Percentiles rank a stretch among this genome's conserved stretches.
These are phyloP conservation scores for Aureobasidium melanogenum DNA, from an alignment of 2,329 filamentous ascomycete genomes.

Conservation along the genomic window DNA sequence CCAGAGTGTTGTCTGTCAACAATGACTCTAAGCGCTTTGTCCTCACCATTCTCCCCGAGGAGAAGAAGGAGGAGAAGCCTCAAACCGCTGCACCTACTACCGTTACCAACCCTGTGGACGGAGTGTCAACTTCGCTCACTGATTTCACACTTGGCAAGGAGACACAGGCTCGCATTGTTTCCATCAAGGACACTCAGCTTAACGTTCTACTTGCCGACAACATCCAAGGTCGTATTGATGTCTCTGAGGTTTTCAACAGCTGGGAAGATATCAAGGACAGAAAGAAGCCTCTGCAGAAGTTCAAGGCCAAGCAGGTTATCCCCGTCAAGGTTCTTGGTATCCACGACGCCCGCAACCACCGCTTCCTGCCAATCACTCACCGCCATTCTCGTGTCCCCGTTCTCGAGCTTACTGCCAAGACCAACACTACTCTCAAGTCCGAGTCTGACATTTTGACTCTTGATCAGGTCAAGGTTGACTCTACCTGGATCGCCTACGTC, in stretches of 20 bases:
- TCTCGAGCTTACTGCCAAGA: conserved; percentile 79
- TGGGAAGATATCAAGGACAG: conserved; percentile 81
- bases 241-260: conserved; percentile 79
- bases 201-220: conserved; percentile 85
- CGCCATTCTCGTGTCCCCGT: conserved; percentile 68
- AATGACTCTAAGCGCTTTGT: conserved; percentile 60
- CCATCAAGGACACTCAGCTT: conserved; percentile 82
- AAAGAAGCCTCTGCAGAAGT: conserved; percentile 69
- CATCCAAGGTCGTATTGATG: conserved; percentile 83
- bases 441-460: conserved; percentile 59
- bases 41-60: conserved; percentile 46
- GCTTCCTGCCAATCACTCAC: conserved; percentile 86
- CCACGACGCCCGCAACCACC: conserved; percentile 82
- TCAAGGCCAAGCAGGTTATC: conserved; percentile 62
- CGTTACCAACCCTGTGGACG: conserved; percentile 55
- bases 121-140: conserved; percentile 52
- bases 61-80: conserved; percentile 24
- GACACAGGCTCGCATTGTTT: conserved; percentile 69
- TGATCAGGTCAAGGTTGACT: conserved; percentile 62
- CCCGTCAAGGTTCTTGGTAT: conserved; percentile 73
- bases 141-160: conserved; percentile 66
- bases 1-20: conserved; percentile 66
- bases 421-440: conserved; percentile 43
- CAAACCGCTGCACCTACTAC: conserved; percentile 22
- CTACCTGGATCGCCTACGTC: conserved; percentile 71